Percentiles rank a stretch among this genome's conserved stretches.
These are phyloP conservation scores for Forsythia viridissima DNA, from an alignment of 257 asterid species.

Conservation along the genomic window DNA sequence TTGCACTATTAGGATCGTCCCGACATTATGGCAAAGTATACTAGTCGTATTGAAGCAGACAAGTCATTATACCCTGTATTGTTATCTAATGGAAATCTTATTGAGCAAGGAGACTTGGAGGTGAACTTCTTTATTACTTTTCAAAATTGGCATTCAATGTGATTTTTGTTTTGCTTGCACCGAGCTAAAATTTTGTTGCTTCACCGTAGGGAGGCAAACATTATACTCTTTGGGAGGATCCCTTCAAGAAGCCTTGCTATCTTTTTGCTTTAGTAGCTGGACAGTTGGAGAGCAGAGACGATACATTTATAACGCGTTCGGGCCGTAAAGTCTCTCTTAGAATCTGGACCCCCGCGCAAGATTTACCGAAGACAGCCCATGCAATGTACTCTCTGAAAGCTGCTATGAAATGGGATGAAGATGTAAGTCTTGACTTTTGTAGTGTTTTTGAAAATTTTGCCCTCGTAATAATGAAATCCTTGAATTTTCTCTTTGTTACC, in stretches of 20 bases:
- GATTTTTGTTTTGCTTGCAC: not conserved
- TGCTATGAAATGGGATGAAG: conserved; percentile 99
- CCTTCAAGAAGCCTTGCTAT: conserved; percentile 91
- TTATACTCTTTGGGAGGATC: conserved; percentile 89
- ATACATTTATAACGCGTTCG: conserved; percentile 74
- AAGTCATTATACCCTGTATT: conserved; percentile 86
- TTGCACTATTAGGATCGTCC: conserved; percentile 79
- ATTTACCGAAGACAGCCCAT: conserved; percentile 88
- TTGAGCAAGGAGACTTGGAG: conserved; percentile 87
- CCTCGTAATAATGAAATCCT: conserved; percentile 4
- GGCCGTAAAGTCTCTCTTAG: conserved; percentile 80
- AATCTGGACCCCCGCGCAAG: conserved; percentile 91
- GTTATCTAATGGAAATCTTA: conserved; percentile 85
- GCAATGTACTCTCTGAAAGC: conserved; percentile 98
- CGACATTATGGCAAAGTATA: conserved; percentile 93
- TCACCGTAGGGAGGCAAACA: conserved; percentile 71
- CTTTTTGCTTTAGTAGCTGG: conserved; percentile 98
- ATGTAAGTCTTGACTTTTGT: conserved; percentile 47
- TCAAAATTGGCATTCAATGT: conserved; percentile 5
- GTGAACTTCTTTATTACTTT: conserved; percentile 30
- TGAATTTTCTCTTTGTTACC: conserved; percentile 10
- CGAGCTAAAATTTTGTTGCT: conserved; percentile 14
- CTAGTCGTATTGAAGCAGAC: conserved; percentile 90
- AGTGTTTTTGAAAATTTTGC: conserved; percentile 13
- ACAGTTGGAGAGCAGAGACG: conserved; percentile 85